Percentiles rank a stretch among this genome's conserved stretches.
Evolutionary conservation across 2,329 filamentous ascomycete genomes (phyloP).

Genomic region (Sclerotinia nivalis): DNA sequence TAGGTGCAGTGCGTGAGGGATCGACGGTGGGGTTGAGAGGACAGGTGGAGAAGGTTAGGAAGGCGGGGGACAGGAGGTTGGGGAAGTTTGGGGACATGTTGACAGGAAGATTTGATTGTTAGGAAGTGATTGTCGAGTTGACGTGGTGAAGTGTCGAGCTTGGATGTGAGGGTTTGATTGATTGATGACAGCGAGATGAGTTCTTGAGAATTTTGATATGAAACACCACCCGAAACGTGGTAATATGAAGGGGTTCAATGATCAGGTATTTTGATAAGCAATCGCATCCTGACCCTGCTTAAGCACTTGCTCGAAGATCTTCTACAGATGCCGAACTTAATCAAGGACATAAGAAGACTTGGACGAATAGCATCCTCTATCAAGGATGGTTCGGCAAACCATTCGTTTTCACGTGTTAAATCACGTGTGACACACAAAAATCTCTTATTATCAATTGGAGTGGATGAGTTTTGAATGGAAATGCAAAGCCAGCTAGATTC

Average conservation of each 20-base stretch:
- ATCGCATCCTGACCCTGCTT: background rate
- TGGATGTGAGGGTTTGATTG: background rate
- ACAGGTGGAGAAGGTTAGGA: constrained; percentile 31
- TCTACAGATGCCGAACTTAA: constrained; percentile 2
- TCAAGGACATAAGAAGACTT: background rate
- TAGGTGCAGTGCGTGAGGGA: background rate
- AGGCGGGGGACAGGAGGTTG: constrained; percentile 29
- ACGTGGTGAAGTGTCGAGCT: background rate
- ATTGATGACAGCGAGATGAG: background rate
- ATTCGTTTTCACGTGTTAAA: background rate
- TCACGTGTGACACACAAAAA: background rate
- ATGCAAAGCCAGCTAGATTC: constrained; percentile 1
- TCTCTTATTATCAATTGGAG: background rate
- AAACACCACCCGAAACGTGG: constrained; percentile 1
- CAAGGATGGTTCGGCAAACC: background rate
- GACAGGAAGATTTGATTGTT: background rate
- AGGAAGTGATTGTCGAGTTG: background rate
- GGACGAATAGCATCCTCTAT: background rate
- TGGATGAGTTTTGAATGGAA: constrained; percentile 8
- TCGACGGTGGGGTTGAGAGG: constrained; percentile 26
- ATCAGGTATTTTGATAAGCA: background rate
- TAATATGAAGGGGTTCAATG: constrained; percentile 3
- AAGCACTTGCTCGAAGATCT: background rate
- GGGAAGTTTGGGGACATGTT: constrained; percentile 27
- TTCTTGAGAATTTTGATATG: background rate